A percentile compares a stretch with the other conserved stretches of the same genome.
Evolutionary conservation across 2,329 filamentous ascomycete genomes (phyloP).

Genomic region (Phaeoacremonium minimum): DNA sequence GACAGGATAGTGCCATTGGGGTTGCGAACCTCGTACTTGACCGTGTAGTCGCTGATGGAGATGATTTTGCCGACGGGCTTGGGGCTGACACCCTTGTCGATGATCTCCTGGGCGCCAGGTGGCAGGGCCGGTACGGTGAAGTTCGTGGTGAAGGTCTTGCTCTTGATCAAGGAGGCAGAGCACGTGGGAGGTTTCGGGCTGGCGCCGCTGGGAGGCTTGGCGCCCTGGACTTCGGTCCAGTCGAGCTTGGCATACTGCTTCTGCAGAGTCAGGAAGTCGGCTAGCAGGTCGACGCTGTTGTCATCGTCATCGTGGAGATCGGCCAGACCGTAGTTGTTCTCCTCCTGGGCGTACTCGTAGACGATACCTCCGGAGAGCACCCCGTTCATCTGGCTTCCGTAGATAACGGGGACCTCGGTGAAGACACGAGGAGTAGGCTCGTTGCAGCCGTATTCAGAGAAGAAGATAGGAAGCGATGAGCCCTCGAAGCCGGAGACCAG

Average conservation of each 20-base stretch:
- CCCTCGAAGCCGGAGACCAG: conserved; percentile 61
- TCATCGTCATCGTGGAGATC: conserved; percentile 52
- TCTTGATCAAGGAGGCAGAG: conserved; percentile 59
- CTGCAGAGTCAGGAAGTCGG: conserved; percentile 71
- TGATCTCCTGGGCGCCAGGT: conserved; percentile 64
- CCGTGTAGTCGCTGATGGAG: conserved; percentile 48
- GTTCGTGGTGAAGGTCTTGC: conserved; percentile 65
- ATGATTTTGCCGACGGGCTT: conserved; percentile 64
- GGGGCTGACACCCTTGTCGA: conserved; percentile 68
- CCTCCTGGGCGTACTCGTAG: conserved; percentile 75
- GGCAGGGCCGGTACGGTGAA: conserved; percentile 73
- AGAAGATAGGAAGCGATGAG: conserved; percentile 71
- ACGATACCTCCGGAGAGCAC: conserved; percentile 73
- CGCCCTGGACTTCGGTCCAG: conserved; percentile 60
- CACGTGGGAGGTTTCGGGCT: conserved; percentile 59
- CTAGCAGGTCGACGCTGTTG: conserved; percentile 51
- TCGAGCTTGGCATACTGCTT: conserved; percentile 72
- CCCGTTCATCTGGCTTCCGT: conserved; percentile 63
- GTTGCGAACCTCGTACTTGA: conserved; percentile 58
- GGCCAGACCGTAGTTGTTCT: conserved; percentile 63
- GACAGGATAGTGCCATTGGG: conserved; percentile 55
- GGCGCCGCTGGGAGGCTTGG: conserved; percentile 51
- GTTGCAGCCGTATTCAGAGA: conserved; percentile 81
- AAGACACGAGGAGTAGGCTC: conserved; percentile 65
- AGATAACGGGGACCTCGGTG: conserved; percentile 70